Base-by-base conservation (phyloP, 2,329 filamentous ascomycete species). In the Fusarium proliferatum region DNA sequence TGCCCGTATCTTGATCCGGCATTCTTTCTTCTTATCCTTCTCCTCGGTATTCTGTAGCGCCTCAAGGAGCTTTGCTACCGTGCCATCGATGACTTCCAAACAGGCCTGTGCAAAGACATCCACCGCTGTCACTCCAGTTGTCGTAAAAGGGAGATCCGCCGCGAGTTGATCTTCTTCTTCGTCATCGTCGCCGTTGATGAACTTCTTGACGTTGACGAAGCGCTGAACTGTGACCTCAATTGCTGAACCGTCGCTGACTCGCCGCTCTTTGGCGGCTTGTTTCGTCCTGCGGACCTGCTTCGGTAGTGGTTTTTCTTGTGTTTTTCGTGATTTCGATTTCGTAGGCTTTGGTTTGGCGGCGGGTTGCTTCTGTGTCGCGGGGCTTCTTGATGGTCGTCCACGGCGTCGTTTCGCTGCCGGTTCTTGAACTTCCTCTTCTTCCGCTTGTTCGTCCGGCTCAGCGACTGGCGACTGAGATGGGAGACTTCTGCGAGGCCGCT, bases 71-170 rank as follows among this genome's bases (percentile, higher is more conserved):
- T 85, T 85, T 3, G 82, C 81, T 38, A 91, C 78, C 19, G 84
- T 86, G 5, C 84, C 81, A n/a, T 84, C 84, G 26, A 91, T 83
- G 38, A 91, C 85, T 75, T 92, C 90, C 39, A 90, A 86, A 76
- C 88, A 92, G 19, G 91, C 84, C 71, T 91, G 87, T 10, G 87
- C 84, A 42, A 92, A 83, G 3, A 92, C 90, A 73, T 92, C 90
- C 5, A 92, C 83, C 0, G 88, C 85, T 53, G 89, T 92, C 72
- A 91, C 89, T 51, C 88, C 88, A 21, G 86, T 85, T 73, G 86
- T 87, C 0, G 85, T 82, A 68, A 87, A 89, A 0, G 89, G 87
- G 4, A 91, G 88, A 9, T 88, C 86, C 4, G 82, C 77, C 49
- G 85, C 85, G 8, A 89, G 81, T 1, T 87, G 84, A 49, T 89